Conservation (phyloP, 2,329 filamentous ascomycete species). For the Chrysoporthe austroafricana region DNA sequence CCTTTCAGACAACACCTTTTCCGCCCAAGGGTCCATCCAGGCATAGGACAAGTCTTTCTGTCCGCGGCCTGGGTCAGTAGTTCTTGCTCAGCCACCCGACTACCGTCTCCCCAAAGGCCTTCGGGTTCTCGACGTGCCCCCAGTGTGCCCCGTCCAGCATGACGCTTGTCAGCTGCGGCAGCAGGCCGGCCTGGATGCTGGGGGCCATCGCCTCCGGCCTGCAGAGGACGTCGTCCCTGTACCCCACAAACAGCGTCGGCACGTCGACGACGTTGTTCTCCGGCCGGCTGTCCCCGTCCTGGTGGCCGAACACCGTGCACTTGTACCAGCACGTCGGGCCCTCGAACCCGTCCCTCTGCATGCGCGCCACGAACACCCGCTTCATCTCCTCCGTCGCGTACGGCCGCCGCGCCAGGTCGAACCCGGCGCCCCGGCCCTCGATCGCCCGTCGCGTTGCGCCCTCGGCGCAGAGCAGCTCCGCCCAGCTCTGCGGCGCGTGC, state of each 20-base stretch:
- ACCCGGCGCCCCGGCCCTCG: conserved; percentile 30
- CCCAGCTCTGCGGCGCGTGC: conserved; percentile 40
- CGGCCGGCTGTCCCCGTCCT: conserved; percentile 33
- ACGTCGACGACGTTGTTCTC: conserved; percentile 31
- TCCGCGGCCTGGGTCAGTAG: background rate
- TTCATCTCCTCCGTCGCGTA: conserved; percentile 36
- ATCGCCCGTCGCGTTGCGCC: conserved; percentile 40
- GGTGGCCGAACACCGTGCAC: conserved; percentile 29
- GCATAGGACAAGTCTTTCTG: too few species aligned
- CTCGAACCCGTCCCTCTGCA: conserved; percentile 36
- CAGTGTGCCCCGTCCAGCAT: conserved; percentile 37
- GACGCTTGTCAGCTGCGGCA: conserved; percentile 35
- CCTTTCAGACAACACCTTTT: too few species aligned
- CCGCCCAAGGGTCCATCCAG: too few species aligned
- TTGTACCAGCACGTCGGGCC: conserved; percentile 38
- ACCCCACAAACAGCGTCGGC: conserved; percentile 36
- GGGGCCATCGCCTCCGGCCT: conserved; percentile 30
- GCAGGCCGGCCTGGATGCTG: conserved; percentile 31
- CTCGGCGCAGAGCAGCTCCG: conserved; percentile 41
- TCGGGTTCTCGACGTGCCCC: conserved; percentile 37
- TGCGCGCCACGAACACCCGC: conserved; percentile 35
- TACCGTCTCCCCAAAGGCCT: conserved; percentile 31
- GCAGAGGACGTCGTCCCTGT: conserved; percentile 36
- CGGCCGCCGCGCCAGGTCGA: conserved; percentile 31
- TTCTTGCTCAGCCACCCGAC: conserved; percentile 18